Base-by-base conservation (phyloP, 805 yeast genomes). In the Lipomyces anomalus region DNA sequence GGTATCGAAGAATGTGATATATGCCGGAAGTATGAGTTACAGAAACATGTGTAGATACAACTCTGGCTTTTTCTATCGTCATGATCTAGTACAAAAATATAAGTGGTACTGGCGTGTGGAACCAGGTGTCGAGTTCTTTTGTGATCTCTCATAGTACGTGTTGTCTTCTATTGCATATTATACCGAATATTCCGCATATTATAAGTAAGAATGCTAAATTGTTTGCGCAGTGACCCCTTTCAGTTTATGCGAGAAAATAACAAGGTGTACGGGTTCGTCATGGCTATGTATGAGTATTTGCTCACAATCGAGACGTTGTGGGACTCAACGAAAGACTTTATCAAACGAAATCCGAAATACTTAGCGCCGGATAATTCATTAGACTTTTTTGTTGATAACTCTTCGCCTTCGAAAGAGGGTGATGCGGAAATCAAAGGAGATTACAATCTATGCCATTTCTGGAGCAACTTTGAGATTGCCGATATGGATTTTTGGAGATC, bases 1-100 rank as follows among this genome's bases (percentile, higher is more conserved):
- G 69, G 64, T 58, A 11, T 64, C 62, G 16, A 68, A 69, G 13
- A 62, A 70, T 7, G 76, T 84, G 5, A 65, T 82, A 1, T 84
- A 84, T 61, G 90, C 87, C 1, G 74, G 67, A 24, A 76, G 84
- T 1, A 63, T 68, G 53, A 78, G 86, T 1, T 84, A 84, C 60
- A 76, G 97, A 61, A 89, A 90, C 64, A 92, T 92, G 97, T 92
- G 97, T 65, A 75, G 95, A 32, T 90, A 83, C 69, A 90, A 92
- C 61, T 82, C 95, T 2, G 97, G 97, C 0, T 84, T 73, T 62
- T 92, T 92, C 67, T 90, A 78, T 69, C 76, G 84, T 61, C 95
- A 88, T 60, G 78, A 79, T 46, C 61, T 87, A 37, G 66, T 89
- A 56, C 63, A 69, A 37, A 71, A 81, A 28, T 92, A 84, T 67